These are phyloP conservation scores for Antitrichia curtipendula DNA, from an alignment of 225 moss, liverwort and hornwort genomes.

Conservation along the genomic window DNA sequence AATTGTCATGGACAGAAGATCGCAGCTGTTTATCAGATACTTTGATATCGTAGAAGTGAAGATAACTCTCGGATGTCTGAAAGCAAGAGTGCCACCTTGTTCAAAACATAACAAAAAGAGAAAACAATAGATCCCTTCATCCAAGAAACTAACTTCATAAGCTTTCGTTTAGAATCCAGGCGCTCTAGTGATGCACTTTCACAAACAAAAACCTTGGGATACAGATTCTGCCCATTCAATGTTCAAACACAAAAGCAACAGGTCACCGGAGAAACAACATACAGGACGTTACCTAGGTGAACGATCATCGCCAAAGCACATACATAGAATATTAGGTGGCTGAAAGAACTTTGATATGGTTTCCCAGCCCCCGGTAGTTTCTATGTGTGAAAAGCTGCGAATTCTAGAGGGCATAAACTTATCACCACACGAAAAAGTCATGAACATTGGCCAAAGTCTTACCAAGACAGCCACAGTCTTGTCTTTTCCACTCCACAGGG, in stretches of 20 bases:
- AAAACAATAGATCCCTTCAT: neutral
- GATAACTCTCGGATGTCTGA: constrained; percentile 84
- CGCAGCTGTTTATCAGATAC: constrained; percentile 71
- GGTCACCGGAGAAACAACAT: neutral
- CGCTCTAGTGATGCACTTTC: neutral
- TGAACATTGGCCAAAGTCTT: constrained; percentile 1
- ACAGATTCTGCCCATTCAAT: neutral
- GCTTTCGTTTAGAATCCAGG: neutral
- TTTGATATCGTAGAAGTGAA: constrained; percentile 76
- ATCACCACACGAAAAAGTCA: neutral
- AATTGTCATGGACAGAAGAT: constrained; percentile 55
- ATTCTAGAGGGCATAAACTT: neutral
- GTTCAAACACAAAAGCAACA: neutral
- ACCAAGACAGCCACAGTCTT: constrained; percentile 80
- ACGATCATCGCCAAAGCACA: neutral
- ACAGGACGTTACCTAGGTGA: neutral
- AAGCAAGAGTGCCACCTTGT: neutral
- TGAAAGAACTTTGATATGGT: neutral
- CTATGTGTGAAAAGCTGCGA: neutral
- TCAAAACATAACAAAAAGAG: neutral
- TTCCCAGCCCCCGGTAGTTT: neutral
- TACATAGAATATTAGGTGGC: neutral
- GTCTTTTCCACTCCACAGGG: constrained; percentile 76
- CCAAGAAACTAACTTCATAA: neutral
- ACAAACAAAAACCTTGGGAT: neutral